Conservation (phyloP, 192 early-diverging fungal species). For the Jimgerdemannia lactiflua region DNA sequence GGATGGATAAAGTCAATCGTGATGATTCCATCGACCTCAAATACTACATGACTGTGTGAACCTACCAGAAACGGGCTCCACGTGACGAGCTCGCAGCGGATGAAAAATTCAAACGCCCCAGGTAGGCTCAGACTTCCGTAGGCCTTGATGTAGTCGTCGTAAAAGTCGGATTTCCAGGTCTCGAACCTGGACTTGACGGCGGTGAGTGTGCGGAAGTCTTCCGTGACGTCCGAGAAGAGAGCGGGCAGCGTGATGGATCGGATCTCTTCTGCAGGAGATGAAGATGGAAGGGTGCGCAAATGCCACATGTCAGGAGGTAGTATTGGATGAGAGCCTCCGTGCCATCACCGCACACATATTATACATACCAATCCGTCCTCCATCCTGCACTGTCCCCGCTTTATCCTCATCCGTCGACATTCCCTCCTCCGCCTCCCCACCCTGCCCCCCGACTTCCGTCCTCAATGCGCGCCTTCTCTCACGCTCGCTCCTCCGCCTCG, state of each 20-base stretch:
- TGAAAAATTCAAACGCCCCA: slow-evolving; percentile 53
- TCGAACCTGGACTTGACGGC: slow-evolving; percentile 47
- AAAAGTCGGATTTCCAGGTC: slow-evolving; percentile 46
- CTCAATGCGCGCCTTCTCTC: slow-evolving; percentile 8
- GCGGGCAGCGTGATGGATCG: slow-evolving; percentile 22
- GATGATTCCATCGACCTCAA: too few species aligned
- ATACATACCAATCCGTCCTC: slow-evolving; percentile 23
- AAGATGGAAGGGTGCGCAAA: background rate
- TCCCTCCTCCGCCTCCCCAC: slow-evolving; percentile 17
- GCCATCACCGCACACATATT: too few species aligned
- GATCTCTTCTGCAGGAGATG: slow-evolving; percentile 24
- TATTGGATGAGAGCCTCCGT: too few species aligned
- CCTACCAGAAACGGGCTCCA: slow-evolving; percentile 49
- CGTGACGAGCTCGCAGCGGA: slow-evolving; percentile 46
- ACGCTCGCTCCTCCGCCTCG: slow-evolving; percentile 28
- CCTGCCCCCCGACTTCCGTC: slow-evolving; percentile 1
- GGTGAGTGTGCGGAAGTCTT: slow-evolving; percentile 40
- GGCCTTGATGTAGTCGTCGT: slow-evolving; percentile 53
- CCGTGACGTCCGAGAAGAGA: slow-evolving; percentile 37
- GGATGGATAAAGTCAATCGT: background rate
- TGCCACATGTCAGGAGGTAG: background rate
- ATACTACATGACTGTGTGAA: too few species aligned
- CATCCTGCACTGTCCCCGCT: slow-evolving; percentile 23
- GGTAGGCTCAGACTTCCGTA: slow-evolving; percentile 53
- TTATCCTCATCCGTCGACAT: slow-evolving; percentile 52